Conservation (phyloP, 2,329 filamentous ascomycete genomes). For the Apiospora pterosperma region DNA sequence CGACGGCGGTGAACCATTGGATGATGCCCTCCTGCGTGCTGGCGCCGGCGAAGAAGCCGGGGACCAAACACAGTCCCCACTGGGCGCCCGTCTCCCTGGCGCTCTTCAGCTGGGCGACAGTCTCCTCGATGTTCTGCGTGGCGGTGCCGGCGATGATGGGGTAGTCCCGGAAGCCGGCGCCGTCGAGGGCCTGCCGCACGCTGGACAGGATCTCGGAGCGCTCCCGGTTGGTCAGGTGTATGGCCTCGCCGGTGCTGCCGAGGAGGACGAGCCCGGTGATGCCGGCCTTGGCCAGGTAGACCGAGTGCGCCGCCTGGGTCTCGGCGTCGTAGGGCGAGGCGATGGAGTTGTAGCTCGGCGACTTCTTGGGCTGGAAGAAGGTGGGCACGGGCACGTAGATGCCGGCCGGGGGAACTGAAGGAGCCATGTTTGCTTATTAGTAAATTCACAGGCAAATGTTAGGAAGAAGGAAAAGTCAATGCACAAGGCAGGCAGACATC, state of each 20-base stretch:
- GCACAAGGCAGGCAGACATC: too few relatives aligned
- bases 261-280: conserved; percentile 60
- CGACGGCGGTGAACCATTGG: conserved; percentile 56
- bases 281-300: conserved; percentile 57
- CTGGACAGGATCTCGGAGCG: conserved; percentile 51
- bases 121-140: conserved; percentile 60
- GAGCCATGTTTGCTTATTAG: background rate
- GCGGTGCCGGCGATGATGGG: conserved; percentile 58
- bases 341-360: conserved; percentile 37
- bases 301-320: conserved; percentile 54
- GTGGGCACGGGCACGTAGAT: conserved; percentile 59
- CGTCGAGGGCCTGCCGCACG: conserved; percentile 51
- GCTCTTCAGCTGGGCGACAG: conserved; percentile 52
- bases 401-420: conserved; percentile 36
- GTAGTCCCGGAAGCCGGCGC: conserved; percentile 53
- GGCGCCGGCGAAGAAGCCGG: conserved; percentile 56
- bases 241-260: conserved; percentile 61
- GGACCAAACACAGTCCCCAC: conserved; percentile 57
- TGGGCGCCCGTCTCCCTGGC: conserved; percentile 55
- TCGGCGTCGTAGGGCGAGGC: conserved; percentile 52
- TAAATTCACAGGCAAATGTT: background rate
- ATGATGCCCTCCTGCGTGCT: conserved; percentile 53
- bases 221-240: conserved; percentile 56
- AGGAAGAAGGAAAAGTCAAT: background rate
- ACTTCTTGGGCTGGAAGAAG: conserved; percentile 47